These are phyloP conservation scores for Trichothecium roseum DNA, from an alignment of 2,329 filamentous ascomycete genomes.

Conservation along the genomic window DNA sequence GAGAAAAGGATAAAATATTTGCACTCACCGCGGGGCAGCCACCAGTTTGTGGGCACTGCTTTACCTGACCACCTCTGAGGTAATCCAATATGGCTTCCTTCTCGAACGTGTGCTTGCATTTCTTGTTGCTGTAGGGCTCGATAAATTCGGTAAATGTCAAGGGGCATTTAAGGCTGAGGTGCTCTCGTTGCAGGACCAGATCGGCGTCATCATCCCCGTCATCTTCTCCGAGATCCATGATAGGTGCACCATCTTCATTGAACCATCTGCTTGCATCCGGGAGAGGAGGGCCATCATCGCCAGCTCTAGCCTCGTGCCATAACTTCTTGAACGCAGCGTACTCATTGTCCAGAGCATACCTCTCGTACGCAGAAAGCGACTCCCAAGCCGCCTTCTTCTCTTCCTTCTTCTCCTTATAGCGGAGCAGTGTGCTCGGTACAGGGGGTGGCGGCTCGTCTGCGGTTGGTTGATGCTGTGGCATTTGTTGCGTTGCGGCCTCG, in stretches of 20 bases:
- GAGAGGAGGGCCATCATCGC: slow-evolving; percentile 36
- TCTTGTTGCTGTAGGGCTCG: slow-evolving; percentile 54
- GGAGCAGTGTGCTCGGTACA: slow-evolving; percentile 14
- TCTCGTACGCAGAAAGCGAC: slow-evolving; percentile 28
- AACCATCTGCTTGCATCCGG: slow-evolving; percentile 48
- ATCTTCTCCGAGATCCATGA: slow-evolving; percentile 16
- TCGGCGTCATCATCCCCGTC: slow-evolving; percentile 47
- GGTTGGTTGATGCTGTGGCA: slow-evolving; percentile 6
- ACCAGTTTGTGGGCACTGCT: slow-evolving; percentile 55
- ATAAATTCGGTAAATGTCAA: slow-evolving; percentile 54
- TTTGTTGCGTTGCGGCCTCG: slow-evolving; percentile 9
- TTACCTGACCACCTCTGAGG: slow-evolving; percentile 28
- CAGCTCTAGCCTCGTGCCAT: slow-evolving; percentile 43
- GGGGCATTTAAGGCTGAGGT: slow-evolving; percentile 58
- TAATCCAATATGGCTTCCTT: slow-evolving; percentile 50
- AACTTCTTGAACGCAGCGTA: slow-evolving; percentile 48
- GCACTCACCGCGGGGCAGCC: slow-evolving; percentile 46
- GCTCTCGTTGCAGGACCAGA: slow-evolving; percentile 53
- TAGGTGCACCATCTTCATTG: slow-evolving; percentile 30
- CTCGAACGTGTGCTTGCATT: slow-evolving; percentile 67
- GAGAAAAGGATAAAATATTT: too few relatives aligned
- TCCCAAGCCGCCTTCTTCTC: slow-evolving; percentile 31
- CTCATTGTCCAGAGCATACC: slow-evolving; percentile 47
- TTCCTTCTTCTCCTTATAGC: slow-evolving; percentile 25
- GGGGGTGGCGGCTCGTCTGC: slow-evolving; percentile 11